A percentile compares a stretch with the other conserved stretches of the same genome.
Conservation (phyloP, 164 flowering plant species). For the Umbilicus rupestris region DNA sequence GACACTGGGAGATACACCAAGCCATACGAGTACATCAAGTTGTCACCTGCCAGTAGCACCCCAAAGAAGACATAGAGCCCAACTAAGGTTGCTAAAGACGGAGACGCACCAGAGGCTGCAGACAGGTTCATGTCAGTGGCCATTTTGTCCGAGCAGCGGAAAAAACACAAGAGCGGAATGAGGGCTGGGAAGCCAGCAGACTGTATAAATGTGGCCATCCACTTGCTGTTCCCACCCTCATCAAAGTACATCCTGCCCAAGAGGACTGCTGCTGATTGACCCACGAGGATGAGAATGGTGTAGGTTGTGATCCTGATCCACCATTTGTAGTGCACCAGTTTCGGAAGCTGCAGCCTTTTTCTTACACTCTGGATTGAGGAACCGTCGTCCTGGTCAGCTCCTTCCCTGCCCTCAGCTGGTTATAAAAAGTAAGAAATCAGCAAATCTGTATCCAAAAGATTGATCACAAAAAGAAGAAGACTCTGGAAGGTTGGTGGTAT, state of each 20-base stretch:
- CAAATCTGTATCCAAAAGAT: neutral
- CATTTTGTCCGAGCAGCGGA: neutral
- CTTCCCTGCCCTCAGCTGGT: neutral
- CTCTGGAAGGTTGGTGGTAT: neutral
- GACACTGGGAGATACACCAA: conserved; percentile 26
- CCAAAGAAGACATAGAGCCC: conserved; percentile 19
- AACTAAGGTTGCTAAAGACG: conserved; percentile 2
- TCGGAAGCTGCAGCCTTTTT: neutral
- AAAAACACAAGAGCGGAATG: conserved; percentile 15
- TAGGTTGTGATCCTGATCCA: conserved; percentile 29
- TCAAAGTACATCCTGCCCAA: conserved; percentile 26
- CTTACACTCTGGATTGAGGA: neutral
- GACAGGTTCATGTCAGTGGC: neutral
- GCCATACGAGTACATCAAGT: conserved; percentile 17
- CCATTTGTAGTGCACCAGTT: conserved; percentile 16
- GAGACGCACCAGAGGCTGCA: conserved; percentile 1
- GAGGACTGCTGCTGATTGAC: conserved; percentile 21
- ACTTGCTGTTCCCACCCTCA: conserved; percentile 31
- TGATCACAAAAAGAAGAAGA: neutral
- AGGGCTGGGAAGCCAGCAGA: conserved; percentile 25
- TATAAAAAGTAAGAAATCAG: neutral
- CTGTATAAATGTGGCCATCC: conserved; percentile 25
- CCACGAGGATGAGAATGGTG: conserved; percentile 20
- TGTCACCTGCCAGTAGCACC: conserved; percentile 14
- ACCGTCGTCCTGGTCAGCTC: neutral